Evolutionary conservation across 345 rosid species (phyloP).

Genomic region (Barbarea vulgaris): DNA sequence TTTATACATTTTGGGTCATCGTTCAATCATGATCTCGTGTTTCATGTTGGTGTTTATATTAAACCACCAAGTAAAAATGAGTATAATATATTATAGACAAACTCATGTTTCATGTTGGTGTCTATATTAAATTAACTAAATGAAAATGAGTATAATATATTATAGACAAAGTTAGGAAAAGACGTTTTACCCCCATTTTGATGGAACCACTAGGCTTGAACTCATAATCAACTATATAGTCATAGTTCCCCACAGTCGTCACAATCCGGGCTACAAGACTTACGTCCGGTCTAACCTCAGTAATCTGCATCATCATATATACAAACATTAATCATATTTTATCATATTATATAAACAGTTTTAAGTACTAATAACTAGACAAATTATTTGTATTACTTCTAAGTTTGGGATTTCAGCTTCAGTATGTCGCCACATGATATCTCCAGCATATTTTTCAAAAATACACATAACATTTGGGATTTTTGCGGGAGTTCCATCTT

Average conservation of each 20-base stretch:
- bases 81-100: too few species aligned
- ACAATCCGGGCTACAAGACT: slow-evolving; percentile 62
- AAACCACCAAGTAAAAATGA: too few species aligned
- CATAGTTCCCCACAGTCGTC: slow-evolving; percentile 49
- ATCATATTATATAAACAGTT: background rate
- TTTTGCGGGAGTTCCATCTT: slow-evolving; percentile 46
- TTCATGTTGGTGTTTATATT: background rate
- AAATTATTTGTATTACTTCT: slow-evolving; percentile 8
- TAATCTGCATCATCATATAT: slow-evolving; percentile 40
- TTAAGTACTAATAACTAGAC: background rate
- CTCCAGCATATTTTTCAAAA: slow-evolving; percentile 61
- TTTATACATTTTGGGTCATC: background rate
- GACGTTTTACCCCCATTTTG: slow-evolving; percentile 45
- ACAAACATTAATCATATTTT: background rate
- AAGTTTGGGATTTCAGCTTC: slow-evolving; percentile 35
- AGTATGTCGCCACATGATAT: slow-evolving; percentile 43
- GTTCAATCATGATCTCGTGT: background rate
- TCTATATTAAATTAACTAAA: background rate
- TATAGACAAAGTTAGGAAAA: background rate
- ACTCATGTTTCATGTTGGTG: background rate
- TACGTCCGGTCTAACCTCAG: slow-evolving; percentile 55
- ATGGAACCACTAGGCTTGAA: slow-evolving; percentile 61
- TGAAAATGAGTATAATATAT: background rate
- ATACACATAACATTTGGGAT: slow-evolving; percentile 48
- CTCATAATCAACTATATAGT: slow-evolving; percentile 52